These are phyloP conservation scores for Rossbeevera mucosa DNA, from an alignment of 768 basidiomycete genomes.

Conservation along the genomic window DNA sequence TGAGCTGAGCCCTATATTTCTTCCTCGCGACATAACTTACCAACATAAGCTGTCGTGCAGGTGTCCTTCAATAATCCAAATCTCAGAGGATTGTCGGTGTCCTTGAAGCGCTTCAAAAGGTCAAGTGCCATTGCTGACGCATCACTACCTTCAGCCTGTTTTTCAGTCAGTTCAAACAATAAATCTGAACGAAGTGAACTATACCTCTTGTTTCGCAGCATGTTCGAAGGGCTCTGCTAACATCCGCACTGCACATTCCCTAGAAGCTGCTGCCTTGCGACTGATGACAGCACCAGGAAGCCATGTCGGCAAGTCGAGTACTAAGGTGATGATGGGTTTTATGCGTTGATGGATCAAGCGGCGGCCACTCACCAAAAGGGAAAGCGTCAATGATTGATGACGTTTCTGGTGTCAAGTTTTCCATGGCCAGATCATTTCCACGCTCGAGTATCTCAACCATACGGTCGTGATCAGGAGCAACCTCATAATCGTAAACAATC, in stretches of 20 bases:
- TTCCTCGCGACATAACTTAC: conserved; percentile 7
- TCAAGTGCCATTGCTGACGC: conserved; percentile 13
- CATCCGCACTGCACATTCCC: conserved; percentile 7
- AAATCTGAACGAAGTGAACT: background rate
- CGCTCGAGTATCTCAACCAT: conserved; percentile 37
- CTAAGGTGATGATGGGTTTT: conserved; percentile 6
- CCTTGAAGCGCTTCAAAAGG: background rate
- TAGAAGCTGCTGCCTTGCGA: conserved; percentile 14
- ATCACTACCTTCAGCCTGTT: conserved; percentile 10
- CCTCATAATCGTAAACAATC: conserved; percentile 38
- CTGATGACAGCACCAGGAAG: conserved; percentile 27
- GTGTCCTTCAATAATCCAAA: conserved; percentile 9
- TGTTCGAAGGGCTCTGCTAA: conserved; percentile 18
- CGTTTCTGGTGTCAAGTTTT: conserved; percentile 13
- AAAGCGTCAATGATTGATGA: conserved; percentile 18
- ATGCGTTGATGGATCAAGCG: no score
- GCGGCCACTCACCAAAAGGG: conserved; percentile 17
- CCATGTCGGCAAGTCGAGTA: conserved; percentile 23
- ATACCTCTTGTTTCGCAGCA: conserved; percentile 14
- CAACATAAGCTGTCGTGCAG: conserved; percentile 13
- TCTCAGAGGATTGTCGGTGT: conserved; percentile 6
- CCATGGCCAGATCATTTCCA: conserved; percentile 20
- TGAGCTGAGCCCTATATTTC: background rate
- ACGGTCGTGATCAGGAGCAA: conserved; percentile 33
- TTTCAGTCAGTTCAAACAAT: background rate